These are phyloP conservation scores for Melampsora americana DNA, from an alignment of 1,284 basidiomycete species.

Conservation along the genomic window DNA sequence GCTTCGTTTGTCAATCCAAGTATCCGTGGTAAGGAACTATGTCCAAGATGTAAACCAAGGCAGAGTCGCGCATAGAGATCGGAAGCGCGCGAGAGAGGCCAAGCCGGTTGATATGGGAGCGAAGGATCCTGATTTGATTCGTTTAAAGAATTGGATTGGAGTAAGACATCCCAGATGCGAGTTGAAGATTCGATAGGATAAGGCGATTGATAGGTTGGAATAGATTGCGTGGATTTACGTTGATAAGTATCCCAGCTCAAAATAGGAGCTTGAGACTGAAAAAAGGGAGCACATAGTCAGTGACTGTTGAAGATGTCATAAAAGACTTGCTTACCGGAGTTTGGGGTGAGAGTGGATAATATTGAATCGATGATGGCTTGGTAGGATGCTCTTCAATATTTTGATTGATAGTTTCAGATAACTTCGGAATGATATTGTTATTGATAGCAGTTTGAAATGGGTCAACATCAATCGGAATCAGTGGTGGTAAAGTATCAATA, in stretches of 20 bases:
- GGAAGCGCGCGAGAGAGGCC: neutral
- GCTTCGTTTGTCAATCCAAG: neutral
- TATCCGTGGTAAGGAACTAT: neutral
- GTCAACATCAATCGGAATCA: too few relatives aligned
- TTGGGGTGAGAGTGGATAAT: too few relatives aligned
- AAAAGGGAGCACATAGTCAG: neutral
- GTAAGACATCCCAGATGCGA: slow-evolving; percentile 18
- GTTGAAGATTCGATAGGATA: slow-evolving; percentile 26
- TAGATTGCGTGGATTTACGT: slow-evolving; percentile 19
- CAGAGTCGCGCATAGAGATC: neutral
- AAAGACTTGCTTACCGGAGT: too few relatives aligned
- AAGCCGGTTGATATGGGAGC: neutral
- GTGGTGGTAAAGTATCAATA: slow-evolving; percentile 2
- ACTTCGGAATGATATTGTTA: too few relatives aligned
- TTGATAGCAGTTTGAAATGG: too few relatives aligned
- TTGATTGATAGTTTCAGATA: too few relatives aligned
- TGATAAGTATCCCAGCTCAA: slow-evolving; percentile 35
- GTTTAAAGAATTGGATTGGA: neutral
- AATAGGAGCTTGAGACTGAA: slow-evolving; percentile 4
- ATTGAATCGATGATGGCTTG: too few relatives aligned
- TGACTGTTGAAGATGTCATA: too few relatives aligned
- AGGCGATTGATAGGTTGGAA: slow-evolving; percentile 23
- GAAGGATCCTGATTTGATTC: neutral
- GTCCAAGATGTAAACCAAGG: neutral
- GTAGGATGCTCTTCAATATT: too few relatives aligned